Base-by-base conservation (phyloP, 2,329 filamentous ascomycete genomes). In the Madurella mycetomatis region DNA sequence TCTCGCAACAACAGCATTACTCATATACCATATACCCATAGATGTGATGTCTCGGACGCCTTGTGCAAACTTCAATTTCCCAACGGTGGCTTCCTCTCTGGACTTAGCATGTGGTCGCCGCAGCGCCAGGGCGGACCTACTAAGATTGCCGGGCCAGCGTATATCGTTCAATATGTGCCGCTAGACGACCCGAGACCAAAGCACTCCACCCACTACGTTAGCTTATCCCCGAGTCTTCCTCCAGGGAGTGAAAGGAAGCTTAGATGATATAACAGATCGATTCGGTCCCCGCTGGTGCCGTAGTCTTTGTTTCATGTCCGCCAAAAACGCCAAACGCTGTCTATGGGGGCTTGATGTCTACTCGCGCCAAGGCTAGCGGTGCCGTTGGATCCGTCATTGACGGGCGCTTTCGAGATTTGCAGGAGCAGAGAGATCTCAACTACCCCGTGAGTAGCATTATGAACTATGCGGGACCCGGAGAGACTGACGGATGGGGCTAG, bases 71-170 rank as follows among this genome's bases (percentile, higher is more conserved):
- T 81, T 42, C 72, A 73, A 42, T 66, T 70, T 49, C 70, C 66
- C 56, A 67, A 79, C 60, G 79, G 79, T 57, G 79, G 79, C 42
- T 83, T 82, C 64, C 70, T 82, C 1, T 71, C 75, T 2, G 77
- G 78, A 12, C 67, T 82, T 46, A 77, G 74, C 25, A 76, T 82
- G 72, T 81, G 73, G 71, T 82, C 79, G 2, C 79, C 79, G 1
- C 66, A 72, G 47, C 73, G 74, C 40, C 77, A 80, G 66, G 71
- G 71, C 17, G 78, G 77, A 5, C 58, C 67, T 11, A 78, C 78
- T 41, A 81, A 78, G 65, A 77, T 82, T 52, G 70, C 79, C 17
- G 80, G 80, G 4, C 78, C 76, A 11, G 80, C 77, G 5, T 80
- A 79, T 59, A 82, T 78, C 0, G 79, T 82, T 48, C 70, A 76